Evolutionary conservation across 371 early-diverging fungal species (phyloP), one percentile per base, ranked within the genome.

Genomic region (Lichtheimia ramosa): DNA sequence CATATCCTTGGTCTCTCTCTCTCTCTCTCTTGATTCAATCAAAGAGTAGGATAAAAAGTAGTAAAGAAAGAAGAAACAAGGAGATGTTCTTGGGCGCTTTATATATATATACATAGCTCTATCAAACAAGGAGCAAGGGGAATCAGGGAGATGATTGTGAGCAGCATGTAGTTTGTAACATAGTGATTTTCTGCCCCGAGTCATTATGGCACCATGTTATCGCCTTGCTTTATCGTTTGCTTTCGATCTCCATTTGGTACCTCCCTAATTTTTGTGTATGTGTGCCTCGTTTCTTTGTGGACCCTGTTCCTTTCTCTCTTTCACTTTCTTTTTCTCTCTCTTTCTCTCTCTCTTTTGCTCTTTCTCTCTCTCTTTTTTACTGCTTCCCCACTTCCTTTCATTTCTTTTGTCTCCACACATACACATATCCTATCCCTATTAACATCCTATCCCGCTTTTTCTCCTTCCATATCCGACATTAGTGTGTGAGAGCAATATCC

Each of bases 311-410:
- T 27, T 51, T 20, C 40, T 20, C 40, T 52, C 53, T 18, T 53
- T 21, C 40, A 18, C 52, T 51, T 27, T 56, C 52, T 55, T 56
- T 41, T 23, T 57, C 50, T 40, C 42, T 41, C 39, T 51, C 42
- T 28, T 41, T 62, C 51, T 40, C 41, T 46, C 42, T 49, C 51
- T 55, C 34, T 24, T 23, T 20, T 34, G 6, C 23, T 28, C 41
- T 43, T 13, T 27, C 53, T 2, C 43, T 46, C 15, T 61, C 50
- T 53, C 49, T 49, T 54, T 41, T 54, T 46, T 49, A 39, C 51
- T 23, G 46, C 55, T 41, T 40, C 48, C 51, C 43, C 49, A 41
- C 51, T 61, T 61, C 41, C 4, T 48, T 51, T 16, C 41, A 18
- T 25, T 41, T 49, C 41, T 34, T n/a, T 20, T 48, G n/a, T 23